A percentile compares a stretch with the other conserved stretches of the same genome.
These are phyloP conservation scores for Xylaria cubensis DNA, from an alignment of 495 filamentous ascomycete species.

Conservation along the genomic window DNA sequence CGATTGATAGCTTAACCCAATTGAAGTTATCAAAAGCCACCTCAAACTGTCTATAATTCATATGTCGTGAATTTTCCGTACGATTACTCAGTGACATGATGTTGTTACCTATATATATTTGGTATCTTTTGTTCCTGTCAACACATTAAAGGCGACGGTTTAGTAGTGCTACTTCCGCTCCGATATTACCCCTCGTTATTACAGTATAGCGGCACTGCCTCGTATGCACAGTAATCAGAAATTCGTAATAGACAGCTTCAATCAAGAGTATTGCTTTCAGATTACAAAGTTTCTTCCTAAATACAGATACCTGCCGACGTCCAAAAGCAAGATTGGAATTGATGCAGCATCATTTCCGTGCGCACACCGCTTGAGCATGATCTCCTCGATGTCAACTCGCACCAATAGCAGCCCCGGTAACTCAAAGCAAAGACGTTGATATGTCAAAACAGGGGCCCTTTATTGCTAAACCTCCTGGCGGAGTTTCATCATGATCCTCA, in stretches of 20 bases:
- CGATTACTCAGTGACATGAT: not conserved
- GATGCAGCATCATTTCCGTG: not conserved
- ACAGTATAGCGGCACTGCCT: not conserved
- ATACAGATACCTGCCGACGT: not conserved
- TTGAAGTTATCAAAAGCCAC: constrained; percentile 13
- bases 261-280: not conserved
- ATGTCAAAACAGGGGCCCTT: not conserved
- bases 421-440: not conserved
- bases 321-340: not conserved
- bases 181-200: not conserved
- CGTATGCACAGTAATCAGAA: not conserved
- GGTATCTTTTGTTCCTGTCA: not conserved
- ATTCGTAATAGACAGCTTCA: not conserved
- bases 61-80: not conserved
- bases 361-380: not conserved
- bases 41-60: not conserved
- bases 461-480: not conserved
- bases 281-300: not conserved
- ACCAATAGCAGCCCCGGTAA: no score
- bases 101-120: not conserved
- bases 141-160: not conserved
- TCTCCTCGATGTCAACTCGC: not conserved
- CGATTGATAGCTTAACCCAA: constrained; percentile 4
- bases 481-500: not conserved
- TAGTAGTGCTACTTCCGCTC: not conserved